These are phyloP conservation scores for Hymenoscyphus infarciens DNA, from an alignment of 2,329 filamentous ascomycete species.

Conservation along the genomic window DNA sequence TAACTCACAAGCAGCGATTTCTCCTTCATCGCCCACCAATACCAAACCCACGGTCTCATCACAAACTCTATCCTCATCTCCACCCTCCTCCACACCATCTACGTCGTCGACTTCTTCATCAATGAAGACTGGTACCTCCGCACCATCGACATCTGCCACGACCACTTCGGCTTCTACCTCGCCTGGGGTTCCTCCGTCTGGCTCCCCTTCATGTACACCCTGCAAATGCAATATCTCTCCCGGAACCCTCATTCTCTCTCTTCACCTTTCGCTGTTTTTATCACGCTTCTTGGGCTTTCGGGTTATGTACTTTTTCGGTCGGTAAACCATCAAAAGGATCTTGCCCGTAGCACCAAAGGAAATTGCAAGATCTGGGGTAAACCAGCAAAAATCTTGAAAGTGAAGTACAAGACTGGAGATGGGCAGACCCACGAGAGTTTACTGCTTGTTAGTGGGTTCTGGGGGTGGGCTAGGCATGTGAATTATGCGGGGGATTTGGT, in stretches of 20 bases:
- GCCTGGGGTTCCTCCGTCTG: conserved; percentile 45
- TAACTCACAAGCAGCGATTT: conserved; percentile 32
- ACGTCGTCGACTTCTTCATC: conserved; percentile 47
- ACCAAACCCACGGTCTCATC: conserved; percentile 40
- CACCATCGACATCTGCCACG: conserved; percentile 42
- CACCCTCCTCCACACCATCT: conserved; percentile 42
- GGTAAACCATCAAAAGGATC: conserved; percentile 45
- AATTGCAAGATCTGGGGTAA: conserved; percentile 43
- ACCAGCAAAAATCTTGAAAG: conserved; percentile 38
- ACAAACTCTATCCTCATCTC: conserved; percentile 43
- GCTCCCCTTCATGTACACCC: conserved; percentile 45
- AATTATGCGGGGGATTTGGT: conserved; percentile 42
- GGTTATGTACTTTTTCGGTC: conserved; percentile 45
- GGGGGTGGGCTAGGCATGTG: conserved; percentile 41
- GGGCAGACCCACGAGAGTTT: conserved; percentile 40
- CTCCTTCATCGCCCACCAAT: conserved; percentile 41
- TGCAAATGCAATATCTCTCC: conserved; percentile 46
- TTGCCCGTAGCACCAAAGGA: conserved; percentile 39
- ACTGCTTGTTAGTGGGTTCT: conserved; percentile 41
- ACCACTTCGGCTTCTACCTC: conserved; percentile 42
- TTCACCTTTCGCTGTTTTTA: conserved; percentile 25
- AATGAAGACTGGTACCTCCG: conserved; percentile 48
- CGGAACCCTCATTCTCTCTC: conserved; percentile 38
- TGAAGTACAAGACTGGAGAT: conserved; percentile 41
- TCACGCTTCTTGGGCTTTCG: conserved; percentile 35